phyloP scores from a whole-genome alignment of 2,329 filamentous ascomycete genomes.

The Aureobasidium leucospermi region DNA sequence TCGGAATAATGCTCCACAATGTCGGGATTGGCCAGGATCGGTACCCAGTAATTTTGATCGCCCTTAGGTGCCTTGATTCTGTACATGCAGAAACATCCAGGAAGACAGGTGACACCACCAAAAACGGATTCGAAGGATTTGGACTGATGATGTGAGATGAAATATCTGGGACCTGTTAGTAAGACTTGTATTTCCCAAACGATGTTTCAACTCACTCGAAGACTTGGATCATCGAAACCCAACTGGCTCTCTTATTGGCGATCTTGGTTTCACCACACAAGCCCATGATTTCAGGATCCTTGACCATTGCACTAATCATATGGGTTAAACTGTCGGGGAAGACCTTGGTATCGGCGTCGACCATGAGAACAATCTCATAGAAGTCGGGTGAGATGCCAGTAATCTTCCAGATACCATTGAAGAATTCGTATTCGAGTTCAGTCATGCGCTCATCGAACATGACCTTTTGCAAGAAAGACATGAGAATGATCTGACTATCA shows the following conservation, averaged over 20 bases:
- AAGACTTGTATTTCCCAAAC: background rate
- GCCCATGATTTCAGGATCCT: constrained; percentile 98
- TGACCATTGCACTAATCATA: constrained; percentile 99
- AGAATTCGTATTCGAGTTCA: constrained; percentile 98
- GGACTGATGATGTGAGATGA: constrained; percentile 93
- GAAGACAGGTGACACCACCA: constrained; percentile 96
- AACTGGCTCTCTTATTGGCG: constrained; percentile 90
- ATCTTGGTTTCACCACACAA: constrained; percentile 99
- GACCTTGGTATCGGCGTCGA: constrained; percentile 97
- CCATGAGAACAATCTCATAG: constrained; percentile 97
- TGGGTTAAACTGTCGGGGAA: constrained; percentile 97
- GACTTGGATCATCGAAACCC: constrained; percentile 97
- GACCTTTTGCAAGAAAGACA: constrained; percentile 99
- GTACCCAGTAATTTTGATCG: constrained; percentile 98
- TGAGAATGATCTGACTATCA: constrained; percentile 97
- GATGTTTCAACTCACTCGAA: constrained; percentile 54
- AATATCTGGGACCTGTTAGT: constrained; percentile 49
- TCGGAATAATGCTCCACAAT: constrained; percentile 99
- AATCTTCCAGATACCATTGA: constrained; percentile 97
- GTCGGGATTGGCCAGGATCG: constrained; percentile 95
- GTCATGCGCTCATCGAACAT: constrained; percentile 99
- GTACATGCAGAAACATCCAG: constrained; percentile 99
- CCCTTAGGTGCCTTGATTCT: constrained; percentile 98
- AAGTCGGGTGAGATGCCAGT: constrained; percentile 97
- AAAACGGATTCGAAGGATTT: constrained; percentile 99